phyloP scores from a whole-genome alignment of 164 flowering plant species.

The Stephania japonica region DNA sequence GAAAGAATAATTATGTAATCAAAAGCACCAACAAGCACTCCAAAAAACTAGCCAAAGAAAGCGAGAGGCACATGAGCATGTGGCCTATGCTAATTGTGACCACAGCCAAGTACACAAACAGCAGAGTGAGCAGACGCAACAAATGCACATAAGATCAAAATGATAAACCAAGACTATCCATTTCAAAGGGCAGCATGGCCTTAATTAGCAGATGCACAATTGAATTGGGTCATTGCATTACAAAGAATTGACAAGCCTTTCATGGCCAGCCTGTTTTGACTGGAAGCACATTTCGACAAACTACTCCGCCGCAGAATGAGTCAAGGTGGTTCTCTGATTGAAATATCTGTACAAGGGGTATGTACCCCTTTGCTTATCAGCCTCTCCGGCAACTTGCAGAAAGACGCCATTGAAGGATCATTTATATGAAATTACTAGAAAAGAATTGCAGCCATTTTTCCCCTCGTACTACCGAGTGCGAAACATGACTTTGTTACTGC shows the following conservation, averaged over 20 bases:
- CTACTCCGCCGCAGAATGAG: not conserved
- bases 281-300: not conserved
- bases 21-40: not conserved
- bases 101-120: not conserved
- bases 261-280: not conserved
- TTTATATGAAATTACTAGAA: not conserved
- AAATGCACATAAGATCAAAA: not conserved
- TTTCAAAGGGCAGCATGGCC: not conserved
- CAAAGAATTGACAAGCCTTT: not conserved
- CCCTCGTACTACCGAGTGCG: not conserved
- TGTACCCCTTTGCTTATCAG: not conserved
- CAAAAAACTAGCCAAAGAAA: not conserved
- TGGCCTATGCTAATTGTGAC: not conserved
- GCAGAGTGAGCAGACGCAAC: not conserved
- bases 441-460: not conserved
- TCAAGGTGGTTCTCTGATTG: not conserved
- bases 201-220: not conserved
- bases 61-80: not conserved
- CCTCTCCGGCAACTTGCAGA: not conserved
- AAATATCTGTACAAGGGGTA: not conserved
- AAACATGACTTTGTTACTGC: not conserved
- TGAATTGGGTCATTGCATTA: not conserved
- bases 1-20: not conserved
- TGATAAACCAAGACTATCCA: not conserved
- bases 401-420: not conserved